phyloP scores from a whole-genome alignment of 2,329 filamentous ascomycete species.

The Phialemonium atrogriseum region DNA sequence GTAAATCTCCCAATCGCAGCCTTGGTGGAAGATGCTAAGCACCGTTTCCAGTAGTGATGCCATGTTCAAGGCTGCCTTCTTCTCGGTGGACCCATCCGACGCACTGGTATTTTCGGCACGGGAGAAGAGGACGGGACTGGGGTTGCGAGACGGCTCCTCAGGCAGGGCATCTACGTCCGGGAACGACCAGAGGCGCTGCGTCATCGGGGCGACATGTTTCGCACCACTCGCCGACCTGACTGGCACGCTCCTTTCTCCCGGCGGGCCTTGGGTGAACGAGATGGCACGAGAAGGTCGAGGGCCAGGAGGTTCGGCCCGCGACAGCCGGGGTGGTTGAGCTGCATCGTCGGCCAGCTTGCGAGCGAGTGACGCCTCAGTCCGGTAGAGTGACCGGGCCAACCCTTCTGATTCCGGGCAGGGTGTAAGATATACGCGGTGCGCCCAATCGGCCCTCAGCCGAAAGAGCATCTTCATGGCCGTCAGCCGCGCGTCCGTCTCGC shows the following conservation, averaged over 20 bases:
- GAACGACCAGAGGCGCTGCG: constrained; percentile 49
- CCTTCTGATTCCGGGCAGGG: constrained; percentile 62
- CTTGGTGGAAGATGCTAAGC: constrained; percentile 63
- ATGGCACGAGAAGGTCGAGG: constrained; percentile 40
- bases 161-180: constrained; percentile 50
- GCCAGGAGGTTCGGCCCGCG: constrained; percentile 34
- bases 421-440: constrained; percentile 66
- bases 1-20: constrained; percentile 84
- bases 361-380: constrained; percentile 46
- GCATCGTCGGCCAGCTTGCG: constrained; percentile 44
- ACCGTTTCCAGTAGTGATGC: constrained; percentile 70
- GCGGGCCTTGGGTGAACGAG: constrained; percentile 40
- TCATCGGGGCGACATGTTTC: constrained; percentile 22
- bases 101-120: constrained; percentile 16
- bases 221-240: constrained; percentile 33
- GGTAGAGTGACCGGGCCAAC: constrained; percentile 63
- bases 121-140: constrained; percentile 45
- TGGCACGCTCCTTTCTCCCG: constrained; percentile 31
- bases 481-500: constrained; percentile 61
- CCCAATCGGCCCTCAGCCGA: constrained; percentile 73
- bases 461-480: constrained; percentile 73
- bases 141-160: constrained; percentile 31
- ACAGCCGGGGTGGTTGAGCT: constrained; percentile 32
- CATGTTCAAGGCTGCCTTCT: constrained; percentile 40
- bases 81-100: constrained; percentile 7